Evolutionary conservation across 164 flowering plant genomes (phyloP), one percentile per base, ranked within the genome.

Genomic region (Cinnamomum micranthum): DNA sequence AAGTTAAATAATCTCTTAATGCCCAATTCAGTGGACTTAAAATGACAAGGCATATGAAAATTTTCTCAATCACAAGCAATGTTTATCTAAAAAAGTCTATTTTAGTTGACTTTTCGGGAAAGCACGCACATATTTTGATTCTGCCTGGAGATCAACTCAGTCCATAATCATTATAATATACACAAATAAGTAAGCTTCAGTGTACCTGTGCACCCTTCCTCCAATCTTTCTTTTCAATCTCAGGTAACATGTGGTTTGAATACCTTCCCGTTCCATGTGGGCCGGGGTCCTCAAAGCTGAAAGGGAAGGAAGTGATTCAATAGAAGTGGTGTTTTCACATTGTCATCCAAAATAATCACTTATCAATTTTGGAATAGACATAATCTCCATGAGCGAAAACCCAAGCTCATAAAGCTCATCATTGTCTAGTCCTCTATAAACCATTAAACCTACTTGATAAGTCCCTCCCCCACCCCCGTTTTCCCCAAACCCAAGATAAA

Each of bases 171-270:
- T 55, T 19, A 15, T 35, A 4, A 14, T 55, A 35, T 19, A 20
- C 25, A 31, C 5, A 58, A 20, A 33, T 60, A 28, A n/a, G 14
- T 11, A 33, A 12, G 47, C 66, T 58, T 59, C 50, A 60, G 47
- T 51, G 24, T 87, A 96, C 99, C 99, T 94, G 99, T 68, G 99
- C 91, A 74, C 99, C 99, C 86, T 96, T 96, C 75, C 97, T 84
- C 65, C 92, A 94, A 76, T 92, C 92, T 66, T 87, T 88, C 82
- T 78, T 86, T 73, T 88, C 94, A 69, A 96, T 82, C 83, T 96
- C 98, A 47, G 99, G 99, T 74, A 88, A 80, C 99, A 96, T 96
- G 78, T 86, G 92, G 28, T 90, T 92, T 20, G 91, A 87, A 81
- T 90, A 94, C 81, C 99, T 88, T 63, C 92, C 98, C 80, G 88